A percentile compares a stretch with the other conserved stretches of the same genome.
These are phyloP conservation scores for Fusarium sp. DNA, from an alignment of 2,329 filamentous ascomycete species.

Conservation along the genomic window DNA sequence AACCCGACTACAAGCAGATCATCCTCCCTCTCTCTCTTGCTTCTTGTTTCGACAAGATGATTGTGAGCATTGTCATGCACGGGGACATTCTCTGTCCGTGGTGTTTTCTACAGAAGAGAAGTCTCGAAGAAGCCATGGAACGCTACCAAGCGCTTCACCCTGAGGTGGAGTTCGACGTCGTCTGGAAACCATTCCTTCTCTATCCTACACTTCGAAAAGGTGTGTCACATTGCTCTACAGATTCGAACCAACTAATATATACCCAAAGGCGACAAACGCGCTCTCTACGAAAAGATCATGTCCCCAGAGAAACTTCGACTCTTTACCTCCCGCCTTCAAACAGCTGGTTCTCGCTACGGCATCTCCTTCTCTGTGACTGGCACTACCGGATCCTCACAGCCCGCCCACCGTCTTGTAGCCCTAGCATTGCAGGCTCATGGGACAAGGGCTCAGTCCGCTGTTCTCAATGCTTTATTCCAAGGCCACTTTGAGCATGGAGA, in stretches of 20 bases:
- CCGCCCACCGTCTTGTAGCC: slow-evolving; percentile 61
- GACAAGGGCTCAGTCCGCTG: slow-evolving; percentile 51
- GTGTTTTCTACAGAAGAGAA: slow-evolving; percentile 62
- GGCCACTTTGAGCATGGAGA: slow-evolving; percentile 56
- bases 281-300: slow-evolving; percentile 52
- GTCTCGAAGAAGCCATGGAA: slow-evolving; percentile 59
- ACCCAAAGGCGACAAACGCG: slow-evolving; percentile 50
- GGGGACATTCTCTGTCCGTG: slow-evolving; percentile 64
- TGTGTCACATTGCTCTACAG: slow-evolving; percentile 13
- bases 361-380: slow-evolving; percentile 58
- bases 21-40: neutral
- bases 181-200: slow-evolving; percentile 62
- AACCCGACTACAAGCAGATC: neutral
- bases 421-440: slow-evolving; percentile 52
- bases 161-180: slow-evolving; percentile 58
- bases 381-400: slow-evolving; percentile 57
- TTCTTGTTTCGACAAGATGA: slow-evolving; percentile 17
- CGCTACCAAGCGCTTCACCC: slow-evolving; percentile 55
- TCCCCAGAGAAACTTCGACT: slow-evolving; percentile 43
- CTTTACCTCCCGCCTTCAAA: slow-evolving; percentile 49
- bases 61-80: slow-evolving; percentile 57
- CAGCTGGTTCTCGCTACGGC: slow-evolving; percentile 50
- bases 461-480: slow-evolving; percentile 57
- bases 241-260: neutral
- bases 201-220: slow-evolving; percentile 51